Evolutionary conservation across 345 rosid genomes (phyloP).

Genomic region (Eucalyptus viminalis): DNA sequence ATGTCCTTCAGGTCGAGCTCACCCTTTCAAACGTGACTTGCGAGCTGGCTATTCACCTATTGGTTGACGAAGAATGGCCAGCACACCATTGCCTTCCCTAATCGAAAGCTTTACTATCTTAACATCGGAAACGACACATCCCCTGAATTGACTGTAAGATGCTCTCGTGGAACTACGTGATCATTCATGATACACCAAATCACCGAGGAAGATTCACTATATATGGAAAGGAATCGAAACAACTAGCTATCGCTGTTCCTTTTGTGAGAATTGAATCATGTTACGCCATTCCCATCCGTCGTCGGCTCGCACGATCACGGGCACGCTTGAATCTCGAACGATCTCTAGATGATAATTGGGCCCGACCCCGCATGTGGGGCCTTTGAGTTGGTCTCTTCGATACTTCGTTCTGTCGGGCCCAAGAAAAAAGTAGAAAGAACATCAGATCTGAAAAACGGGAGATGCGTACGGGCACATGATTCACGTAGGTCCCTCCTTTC

Average conservation of each 20-base stretch:
- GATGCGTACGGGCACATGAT: background rate
- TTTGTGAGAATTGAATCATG: background rate
- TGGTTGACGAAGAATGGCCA: no score
- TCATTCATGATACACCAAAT: background rate
- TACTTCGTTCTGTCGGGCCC: background rate
- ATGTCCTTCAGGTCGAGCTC: background rate
- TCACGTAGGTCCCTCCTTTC: background rate
- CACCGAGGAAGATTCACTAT: background rate
- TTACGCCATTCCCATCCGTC: background rate
- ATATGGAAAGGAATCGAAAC: background rate
- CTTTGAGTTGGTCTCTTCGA: background rate
- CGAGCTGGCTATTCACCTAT: no score
- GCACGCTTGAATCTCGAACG: background rate
- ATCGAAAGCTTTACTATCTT: background rate
- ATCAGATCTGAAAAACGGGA: background rate
- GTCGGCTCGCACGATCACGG: background rate
- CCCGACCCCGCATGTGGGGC: background rate
- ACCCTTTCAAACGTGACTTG: no score
- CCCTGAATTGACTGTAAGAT: background rate
- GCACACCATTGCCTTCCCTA: no score
- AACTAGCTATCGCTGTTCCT: background rate
- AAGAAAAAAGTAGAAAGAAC: background rate
- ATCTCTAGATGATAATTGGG: background rate
- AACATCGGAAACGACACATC: background rate
- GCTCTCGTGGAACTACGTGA: background rate